Conservation (phyloP, 2,329 filamentous ascomycete genomes). For the Exophiala sp. region DNA sequence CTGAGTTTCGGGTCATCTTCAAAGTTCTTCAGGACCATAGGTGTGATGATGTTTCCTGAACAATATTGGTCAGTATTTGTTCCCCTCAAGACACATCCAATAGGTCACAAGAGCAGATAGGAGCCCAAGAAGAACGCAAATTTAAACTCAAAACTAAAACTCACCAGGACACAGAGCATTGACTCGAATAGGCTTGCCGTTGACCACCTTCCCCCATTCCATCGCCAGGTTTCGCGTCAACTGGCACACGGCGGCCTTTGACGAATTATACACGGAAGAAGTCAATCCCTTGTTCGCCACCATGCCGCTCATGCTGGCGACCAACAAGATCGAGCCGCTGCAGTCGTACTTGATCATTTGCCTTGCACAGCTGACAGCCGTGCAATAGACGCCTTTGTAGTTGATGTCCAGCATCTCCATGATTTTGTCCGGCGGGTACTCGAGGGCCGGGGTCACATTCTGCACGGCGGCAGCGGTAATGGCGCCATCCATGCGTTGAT, state of each 20-base stretch:
- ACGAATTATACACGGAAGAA: slow-evolving; percentile 38
- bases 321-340: slow-evolving; percentile 56
- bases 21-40: slow-evolving; percentile 79
- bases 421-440: slow-evolving; percentile 38
- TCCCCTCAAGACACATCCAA: no score
- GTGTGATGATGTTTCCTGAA: slow-evolving; percentile 46
- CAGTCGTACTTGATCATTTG: slow-evolving; percentile 56
- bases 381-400: slow-evolving; percentile 26
- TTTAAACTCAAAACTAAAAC: no score
- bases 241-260: slow-evolving; percentile 41
- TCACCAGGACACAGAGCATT: slow-evolving; percentile 50
- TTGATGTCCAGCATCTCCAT: slow-evolving; percentile 33
- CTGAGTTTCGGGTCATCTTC: slow-evolving; percentile 61
- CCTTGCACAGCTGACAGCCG: slow-evolving; percentile 49
- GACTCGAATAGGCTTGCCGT: slow-evolving; percentile 42
- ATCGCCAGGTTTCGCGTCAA: slow-evolving; percentile 40
- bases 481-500: slow-evolving; percentile 38
- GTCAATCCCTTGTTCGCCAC: slow-evolving; percentile 49
- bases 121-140: no score
- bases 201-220: slow-evolving; percentile 40
- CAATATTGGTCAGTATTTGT: no score
- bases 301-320: slow-evolving; percentile 58
- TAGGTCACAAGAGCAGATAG: no score
- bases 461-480: slow-evolving; percentile 42
- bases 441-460: slow-evolving; percentile 38